Conservation (phyloP, 768 basidiomycete species). For the Serendipita vermifera region DNA sequence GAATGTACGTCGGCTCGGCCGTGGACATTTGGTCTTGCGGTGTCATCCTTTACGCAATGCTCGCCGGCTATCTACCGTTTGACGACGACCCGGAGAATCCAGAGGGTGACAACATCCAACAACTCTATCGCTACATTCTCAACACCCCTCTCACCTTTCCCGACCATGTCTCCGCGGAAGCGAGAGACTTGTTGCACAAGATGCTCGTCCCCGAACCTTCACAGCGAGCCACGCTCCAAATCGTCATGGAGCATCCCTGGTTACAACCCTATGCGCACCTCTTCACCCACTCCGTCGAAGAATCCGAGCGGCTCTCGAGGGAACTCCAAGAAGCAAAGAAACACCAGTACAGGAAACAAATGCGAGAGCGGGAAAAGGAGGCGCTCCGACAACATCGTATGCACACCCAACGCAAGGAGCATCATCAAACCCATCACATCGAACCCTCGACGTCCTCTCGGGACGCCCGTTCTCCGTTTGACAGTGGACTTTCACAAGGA, state of each 20-base stretch:
- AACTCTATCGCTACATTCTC: conserved; percentile 97
- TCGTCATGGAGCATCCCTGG: conserved; percentile 86
- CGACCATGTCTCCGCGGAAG: conserved; percentile 79
- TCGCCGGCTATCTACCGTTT: conserved; percentile 95
- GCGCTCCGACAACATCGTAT: conserved; percentile 10
- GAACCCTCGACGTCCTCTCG: conserved; percentile 11
- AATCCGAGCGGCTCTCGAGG: conserved; percentile 68
- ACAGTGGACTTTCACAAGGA: background rate
- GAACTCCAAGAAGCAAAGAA: conserved; percentile 78
- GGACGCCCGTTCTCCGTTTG: background rate
- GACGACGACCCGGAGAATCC: conserved; percentile 98
- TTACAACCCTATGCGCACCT: conserved; percentile 46
- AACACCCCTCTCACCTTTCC: conserved; percentile 94
- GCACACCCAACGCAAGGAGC: conserved; percentile 34
- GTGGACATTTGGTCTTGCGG: conserved; percentile 98
- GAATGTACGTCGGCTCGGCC: conserved; percentile 90
- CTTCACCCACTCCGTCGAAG: conserved; percentile 60
- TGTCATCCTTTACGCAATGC: conserved; percentile 93
- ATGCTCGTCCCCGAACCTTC: conserved; percentile 94
- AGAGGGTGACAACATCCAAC: conserved; percentile 98
- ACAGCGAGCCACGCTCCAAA: conserved; percentile 57
- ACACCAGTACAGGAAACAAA: conserved; percentile 66
- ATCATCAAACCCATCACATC: conserved; percentile 24
- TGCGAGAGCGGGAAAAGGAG: conserved; percentile 30
- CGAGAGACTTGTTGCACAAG: conserved; percentile 67